phyloP scores from a whole-genome alignment of 495 filamentous ascomycete genomes.

The Aspergillus panamensis region DNA sequence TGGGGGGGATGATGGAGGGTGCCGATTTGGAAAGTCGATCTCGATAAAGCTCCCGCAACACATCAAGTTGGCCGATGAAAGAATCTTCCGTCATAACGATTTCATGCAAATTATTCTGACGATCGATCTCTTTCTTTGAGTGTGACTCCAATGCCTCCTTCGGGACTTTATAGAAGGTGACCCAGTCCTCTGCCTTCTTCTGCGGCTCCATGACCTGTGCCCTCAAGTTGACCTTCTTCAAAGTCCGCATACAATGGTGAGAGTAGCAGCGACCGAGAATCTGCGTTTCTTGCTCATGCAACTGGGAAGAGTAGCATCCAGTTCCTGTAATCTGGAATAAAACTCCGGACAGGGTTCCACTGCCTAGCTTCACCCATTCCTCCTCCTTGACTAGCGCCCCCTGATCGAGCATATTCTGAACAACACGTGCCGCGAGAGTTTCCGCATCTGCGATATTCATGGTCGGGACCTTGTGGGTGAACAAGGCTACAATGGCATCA shows the following conservation, averaged over 20 bases:
- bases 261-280: constrained; percentile 80
- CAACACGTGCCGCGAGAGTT: constrained; percentile 72
- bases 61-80: constrained; percentile 82
- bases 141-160: constrained; percentile 66
- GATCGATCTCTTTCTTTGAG: constrained; percentile 82
- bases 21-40: constrained; percentile 71
- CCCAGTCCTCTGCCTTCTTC: constrained; percentile 78
- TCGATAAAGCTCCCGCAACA: constrained; percentile 79
- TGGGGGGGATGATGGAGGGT: constrained; percentile 75
- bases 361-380: constrained; percentile 94
- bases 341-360: constrained; percentile 74
- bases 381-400: constrained; percentile 83
- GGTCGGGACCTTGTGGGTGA: constrained; percentile 93
- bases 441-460: constrained; percentile 99
- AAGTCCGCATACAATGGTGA: constrained; percentile 85
- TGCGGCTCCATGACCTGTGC: constrained; percentile 64
- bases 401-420: constrained; percentile 73
- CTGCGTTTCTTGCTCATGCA: constrained; percentile 71
- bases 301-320: constrained; percentile 81
- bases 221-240: constrained; percentile 88
- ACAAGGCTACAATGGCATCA: constrained; percentile 83
- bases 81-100: constrained; percentile 90
- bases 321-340: constrained; percentile 89
- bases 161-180: constrained; percentile 81
- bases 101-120: constrained; percentile 93